Base-by-base conservation (phyloP, 768 basidiomycete species). In the Glaciozyma martinii region DNA sequence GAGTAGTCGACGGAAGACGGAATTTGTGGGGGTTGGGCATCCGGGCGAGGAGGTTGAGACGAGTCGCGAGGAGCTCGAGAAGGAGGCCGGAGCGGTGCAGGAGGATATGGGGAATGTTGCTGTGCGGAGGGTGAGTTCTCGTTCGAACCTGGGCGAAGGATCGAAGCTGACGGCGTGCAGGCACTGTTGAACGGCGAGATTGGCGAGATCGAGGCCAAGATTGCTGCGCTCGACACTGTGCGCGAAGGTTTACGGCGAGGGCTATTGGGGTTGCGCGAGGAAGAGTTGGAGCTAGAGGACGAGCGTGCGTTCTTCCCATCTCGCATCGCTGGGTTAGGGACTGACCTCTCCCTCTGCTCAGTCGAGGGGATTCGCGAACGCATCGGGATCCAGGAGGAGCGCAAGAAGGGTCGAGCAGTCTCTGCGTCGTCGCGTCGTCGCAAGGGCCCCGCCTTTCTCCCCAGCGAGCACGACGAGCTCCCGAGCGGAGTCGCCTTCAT, bases 401-500 rank as follows among this genome's bases (percentile, higher is more conserved):
- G 57, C 52, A 59, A 54, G 23, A 33, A 57, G 32, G 58, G 53
- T 23, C 46, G 55, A 8, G 13, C 30, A 30, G 61, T 64, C 32
- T 56, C 57, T 6, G n/a, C 65, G 1, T 66, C 66, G 1, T 70
- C 70, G 5, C 47, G 70, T 21, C 27, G 72, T 18, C 47, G 59
- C 30, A 49, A 65, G 86, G 93, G 94, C 3, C 93, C 94, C 0
- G 89, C 89, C 23, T 98, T 99, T 80, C 76, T 99, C 55, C 95
- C 95, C 6, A 95, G 92, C 23, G 95, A 98, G 75, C 95, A 99
- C 71, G 90, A 92, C 71, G 91, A 95, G 60, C 80, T 99, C 37
- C 95, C 95, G 13, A 83, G 86, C 12, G 91, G 90, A 1, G 84
- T 98, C 8, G 95, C 94, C 18, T 99, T 99, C 78, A 98, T 99